phyloP scores from a whole-genome alignment of 192 early-diverging fungal genomes.

The Chytriomyces sp. region DNA sequence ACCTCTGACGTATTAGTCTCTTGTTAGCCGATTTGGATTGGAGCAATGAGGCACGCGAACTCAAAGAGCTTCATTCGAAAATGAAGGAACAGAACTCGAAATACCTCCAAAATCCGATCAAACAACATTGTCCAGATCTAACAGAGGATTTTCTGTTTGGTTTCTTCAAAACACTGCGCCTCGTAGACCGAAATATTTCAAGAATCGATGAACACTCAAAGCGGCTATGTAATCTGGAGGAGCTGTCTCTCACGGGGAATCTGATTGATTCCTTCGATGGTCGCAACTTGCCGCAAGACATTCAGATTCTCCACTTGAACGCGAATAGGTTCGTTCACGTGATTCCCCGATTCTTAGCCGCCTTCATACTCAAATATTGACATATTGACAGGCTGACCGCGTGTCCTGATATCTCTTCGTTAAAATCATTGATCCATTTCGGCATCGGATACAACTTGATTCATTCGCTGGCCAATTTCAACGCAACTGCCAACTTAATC shows the following conservation, averaged over 20 bases:
- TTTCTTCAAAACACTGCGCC: conserved; percentile 36
- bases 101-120: not conserved
- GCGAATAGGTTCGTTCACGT: conserved; percentile 30
- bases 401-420: conserved; percentile 26
- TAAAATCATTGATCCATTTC: conserved; percentile 30
- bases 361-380: not conserved
- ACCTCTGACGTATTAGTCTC: not conserved
- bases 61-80: conserved; percentile 21
- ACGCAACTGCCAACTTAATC: not conserved
- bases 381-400: conserved; percentile 15
- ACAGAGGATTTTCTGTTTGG: conserved; percentile 34
- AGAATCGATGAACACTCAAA: conserved; percentile 20
- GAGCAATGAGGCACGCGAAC: conserved; percentile 30
- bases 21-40: conserved; percentile 28
- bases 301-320: conserved; percentile 40
- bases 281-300: conserved; percentile 22
- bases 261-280: conserved; percentile 26
- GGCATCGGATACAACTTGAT: conserved; percentile 38
- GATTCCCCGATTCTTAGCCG: not conserved
- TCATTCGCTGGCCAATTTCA: conserved; percentile 7
- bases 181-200: conserved; percentile 24
- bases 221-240: conserved; percentile 25
- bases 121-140: not conserved
- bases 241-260: conserved; percentile 42
- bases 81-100: not conserved